Evolutionary conservation across 768 basidiomycete species (phyloP), one percentile per base, ranked within the genome.

Genomic region (Trametes villosa): DNA sequence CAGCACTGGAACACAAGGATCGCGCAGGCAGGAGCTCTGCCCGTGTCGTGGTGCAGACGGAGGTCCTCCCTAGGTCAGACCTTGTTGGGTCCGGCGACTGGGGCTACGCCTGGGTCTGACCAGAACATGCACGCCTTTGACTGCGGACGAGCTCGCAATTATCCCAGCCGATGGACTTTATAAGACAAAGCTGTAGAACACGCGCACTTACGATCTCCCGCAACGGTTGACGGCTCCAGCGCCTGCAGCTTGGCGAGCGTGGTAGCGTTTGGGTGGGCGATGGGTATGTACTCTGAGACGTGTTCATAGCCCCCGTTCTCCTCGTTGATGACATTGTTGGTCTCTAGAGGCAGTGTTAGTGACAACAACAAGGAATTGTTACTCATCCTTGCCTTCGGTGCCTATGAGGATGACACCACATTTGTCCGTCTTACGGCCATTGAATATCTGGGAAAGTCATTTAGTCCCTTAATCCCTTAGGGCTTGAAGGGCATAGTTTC

Each of bases 341-440:
- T 92, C 50, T 82, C 89, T 90, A 53, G 15, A 17, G 26, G 4
- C 15, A 31, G 0, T 18, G 30, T 50, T 38, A 12, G 40, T 44
- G 31, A 61, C 12, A 11, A 42, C 13, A 24, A 26, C 8, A 31
- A 20, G 11, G 45, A 29, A 41, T 17, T 31, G 34, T 26, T 51
- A 7, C 27, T 41, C n/a, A 20, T n/a, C 80, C 67, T 51, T 29
- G 84, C 94, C 84, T 72, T 92, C 86, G 2, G 89, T 85, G n/a
- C 93, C 96, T 68, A 94, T 94, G 3, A 88, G 75, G 47, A 97
- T 82, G 29, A 98, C 84, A n/a, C 94, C 92, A 70, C 94, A 93
- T 70, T 93, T 87, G 70, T 96, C 96, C 11, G 96, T 98, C 78
- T 96, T 97, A 41, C 96, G 82, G 15, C 89, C 91, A 65, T 91